A percentile compares a stretch with the other conserved stretches of the same genome.
These are phyloP conservation scores for Talaromyces sp. DNA, from an alignment of 2,329 filamentous ascomycete genomes.

Conservation along the genomic window DNA sequence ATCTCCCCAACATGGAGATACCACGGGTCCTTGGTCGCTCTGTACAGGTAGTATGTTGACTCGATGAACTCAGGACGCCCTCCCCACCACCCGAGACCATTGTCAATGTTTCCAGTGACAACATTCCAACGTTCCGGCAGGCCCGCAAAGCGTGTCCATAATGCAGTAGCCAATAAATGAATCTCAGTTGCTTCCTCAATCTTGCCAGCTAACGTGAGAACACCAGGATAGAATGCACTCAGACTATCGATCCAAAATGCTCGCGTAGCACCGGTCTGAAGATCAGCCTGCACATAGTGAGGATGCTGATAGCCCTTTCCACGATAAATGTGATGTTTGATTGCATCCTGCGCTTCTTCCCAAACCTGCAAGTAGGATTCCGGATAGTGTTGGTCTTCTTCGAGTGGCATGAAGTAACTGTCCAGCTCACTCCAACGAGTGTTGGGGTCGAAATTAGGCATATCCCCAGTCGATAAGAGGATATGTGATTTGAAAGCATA, in stretches of 20 bases:
- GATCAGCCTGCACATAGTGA: conserved; percentile 87
- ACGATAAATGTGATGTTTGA: conserved; percentile 88
- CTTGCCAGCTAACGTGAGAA: conserved; percentile 80
- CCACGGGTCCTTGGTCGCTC: conserved; percentile 90
- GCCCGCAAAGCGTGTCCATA: conserved; percentile 94
- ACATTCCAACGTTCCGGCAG: conserved; percentile 93
- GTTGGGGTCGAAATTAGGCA: conserved; percentile 29
- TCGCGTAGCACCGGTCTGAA: conserved; percentile 79
- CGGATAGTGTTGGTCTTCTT: conserved; percentile 63
- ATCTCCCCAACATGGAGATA: conserved; percentile 95
- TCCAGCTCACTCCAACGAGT: conserved; percentile 49
- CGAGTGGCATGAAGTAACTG: conserved; percentile 62
- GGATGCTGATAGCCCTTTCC: conserved; percentile 71
- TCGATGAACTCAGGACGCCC: conserved; percentile 95
- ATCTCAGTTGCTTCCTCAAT: conserved; percentile 86
- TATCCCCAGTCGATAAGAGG: conserved; percentile 69
- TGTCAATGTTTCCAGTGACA: conserved; percentile 75
- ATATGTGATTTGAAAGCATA: conserved; percentile 95
- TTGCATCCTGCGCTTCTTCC: conserved; percentile 79
- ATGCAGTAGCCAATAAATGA: conserved; percentile 82
- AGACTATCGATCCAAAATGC: conserved; percentile 96
- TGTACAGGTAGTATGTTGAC: conserved; percentile 93
- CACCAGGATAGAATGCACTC: conserved; percentile 89
- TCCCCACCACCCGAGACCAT: conserved; percentile 88
- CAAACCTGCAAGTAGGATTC: conserved; percentile 77